Evolutionary conservation across 73 alveolate genomes (phyloP).

Genomic region (Tetrahymena malaccensis): DNA sequence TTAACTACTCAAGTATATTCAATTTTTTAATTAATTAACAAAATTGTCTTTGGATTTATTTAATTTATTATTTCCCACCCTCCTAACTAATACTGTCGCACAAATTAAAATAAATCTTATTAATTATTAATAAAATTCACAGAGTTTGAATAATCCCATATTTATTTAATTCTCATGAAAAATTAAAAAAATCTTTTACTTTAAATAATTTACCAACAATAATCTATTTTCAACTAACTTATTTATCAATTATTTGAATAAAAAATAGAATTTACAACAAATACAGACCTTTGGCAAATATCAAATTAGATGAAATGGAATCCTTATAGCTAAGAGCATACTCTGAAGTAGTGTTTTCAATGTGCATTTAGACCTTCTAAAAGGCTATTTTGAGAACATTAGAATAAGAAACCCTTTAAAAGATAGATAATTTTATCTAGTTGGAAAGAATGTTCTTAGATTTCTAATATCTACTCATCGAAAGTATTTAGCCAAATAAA

Average conservation of each 20-base stretch:
- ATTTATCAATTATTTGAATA: too few species aligned
- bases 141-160: too few species aligned
- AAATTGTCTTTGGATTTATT: neutral
- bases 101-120: neutral
- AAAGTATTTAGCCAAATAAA: neutral
- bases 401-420: neutral
- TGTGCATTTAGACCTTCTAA: neutral
- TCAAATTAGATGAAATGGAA: neutral
- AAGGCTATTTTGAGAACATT: neutral
- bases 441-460: neutral
- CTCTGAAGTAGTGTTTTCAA: neutral
- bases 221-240: too few species aligned
- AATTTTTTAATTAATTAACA: too few species aligned
- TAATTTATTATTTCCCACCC: neutral
- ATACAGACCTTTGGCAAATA: neutral
- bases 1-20: neutral
- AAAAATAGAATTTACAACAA: neutral
- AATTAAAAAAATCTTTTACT: too few species aligned
- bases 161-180: too few species aligned
- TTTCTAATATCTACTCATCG: neutral
- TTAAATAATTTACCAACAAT: too few species aligned
- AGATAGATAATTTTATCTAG: neutral
- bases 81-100: neutral
- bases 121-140: too few species aligned
- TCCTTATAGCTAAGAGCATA: neutral